These are phyloP conservation scores for Barnettozyma hawaiiensis DNA, from an alignment of 1,139 yeast species.

Conservation along the genomic window DNA sequence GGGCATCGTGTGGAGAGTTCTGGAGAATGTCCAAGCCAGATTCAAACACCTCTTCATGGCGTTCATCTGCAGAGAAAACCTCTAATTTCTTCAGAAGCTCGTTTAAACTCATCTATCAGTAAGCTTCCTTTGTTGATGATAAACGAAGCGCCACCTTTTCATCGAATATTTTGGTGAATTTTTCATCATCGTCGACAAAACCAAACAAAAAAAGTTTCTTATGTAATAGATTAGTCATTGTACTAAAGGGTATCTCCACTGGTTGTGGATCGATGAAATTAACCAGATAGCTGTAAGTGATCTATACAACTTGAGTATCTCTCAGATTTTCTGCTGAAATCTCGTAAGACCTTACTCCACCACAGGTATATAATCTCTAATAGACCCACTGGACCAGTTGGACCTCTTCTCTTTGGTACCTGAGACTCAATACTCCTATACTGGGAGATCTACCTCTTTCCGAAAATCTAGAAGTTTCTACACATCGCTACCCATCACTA, in stretches of 20 bases:
- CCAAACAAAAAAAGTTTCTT: background rate
- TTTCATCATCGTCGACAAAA: background rate
- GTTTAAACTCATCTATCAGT: conserved; percentile 25
- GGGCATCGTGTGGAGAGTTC: conserved; percentile 40
- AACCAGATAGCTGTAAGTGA: no score
- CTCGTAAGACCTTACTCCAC: no score
- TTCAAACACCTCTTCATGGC: conserved; percentile 42
- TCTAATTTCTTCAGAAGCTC: conserved; percentile 42
- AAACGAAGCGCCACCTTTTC: background rate
- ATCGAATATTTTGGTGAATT: background rate
- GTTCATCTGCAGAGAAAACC: conserved; percentile 40
- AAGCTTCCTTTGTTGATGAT: background rate
- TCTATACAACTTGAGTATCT: no score
- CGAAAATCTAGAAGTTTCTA: no score
- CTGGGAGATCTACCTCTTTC: no score
- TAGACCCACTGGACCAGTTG: no score
- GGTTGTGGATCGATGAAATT: no score
- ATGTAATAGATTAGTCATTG: background rate
- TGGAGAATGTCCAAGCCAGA: conserved; percentile 39
- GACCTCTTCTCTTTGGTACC: no score
- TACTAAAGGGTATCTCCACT: background rate
- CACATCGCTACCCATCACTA: no score
- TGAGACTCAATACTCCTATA: no score
- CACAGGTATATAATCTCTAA: no score
- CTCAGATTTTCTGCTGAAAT: background rate